phyloP scores from a whole-genome alignment of 768 basidiomycete genomes.

The Coprinopsis cinerea region DNA sequence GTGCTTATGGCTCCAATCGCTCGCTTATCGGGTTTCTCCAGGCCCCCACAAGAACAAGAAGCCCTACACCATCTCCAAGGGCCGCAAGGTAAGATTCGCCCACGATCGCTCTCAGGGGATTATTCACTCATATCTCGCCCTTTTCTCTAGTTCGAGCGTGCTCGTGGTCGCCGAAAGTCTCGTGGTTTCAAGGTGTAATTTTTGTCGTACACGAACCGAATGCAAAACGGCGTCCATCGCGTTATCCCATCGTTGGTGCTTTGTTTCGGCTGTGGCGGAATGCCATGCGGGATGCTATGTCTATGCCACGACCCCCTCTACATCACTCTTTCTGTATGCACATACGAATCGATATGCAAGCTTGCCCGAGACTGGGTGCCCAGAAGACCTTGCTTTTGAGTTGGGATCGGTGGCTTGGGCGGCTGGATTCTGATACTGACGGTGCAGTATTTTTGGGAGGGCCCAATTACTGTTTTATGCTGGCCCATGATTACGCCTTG shows the following conservation, averaged over 20 bases:
- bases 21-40: slow-evolving; percentile 13
- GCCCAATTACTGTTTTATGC: no score
- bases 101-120: neutral
- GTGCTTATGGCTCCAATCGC: neutral
- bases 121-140: slow-evolving; percentile 4
- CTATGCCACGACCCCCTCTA: neutral
- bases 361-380: no score
- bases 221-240: neutral
- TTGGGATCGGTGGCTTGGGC: no score
- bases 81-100: slow-evolving; percentile 66
- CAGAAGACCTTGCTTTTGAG: no score
- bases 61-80: slow-evolving; percentile 92
- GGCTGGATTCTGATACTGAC: no score
- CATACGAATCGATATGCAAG: neutral
- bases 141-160: slow-evolving; percentile 77
- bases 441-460: no score
- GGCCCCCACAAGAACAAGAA: slow-evolving; percentile 98
- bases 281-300: no score
- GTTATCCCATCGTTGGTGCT: neutral
- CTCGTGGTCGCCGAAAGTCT: slow-evolving; percentile 97
- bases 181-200: slow-evolving; percentile 92
- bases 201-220: neutral
- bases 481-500: no score
- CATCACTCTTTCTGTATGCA: neutral
- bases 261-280: neutral